Base-by-base conservation (phyloP, 2,329 filamentous ascomycete genomes). In the Cercospora beticola region DNA sequence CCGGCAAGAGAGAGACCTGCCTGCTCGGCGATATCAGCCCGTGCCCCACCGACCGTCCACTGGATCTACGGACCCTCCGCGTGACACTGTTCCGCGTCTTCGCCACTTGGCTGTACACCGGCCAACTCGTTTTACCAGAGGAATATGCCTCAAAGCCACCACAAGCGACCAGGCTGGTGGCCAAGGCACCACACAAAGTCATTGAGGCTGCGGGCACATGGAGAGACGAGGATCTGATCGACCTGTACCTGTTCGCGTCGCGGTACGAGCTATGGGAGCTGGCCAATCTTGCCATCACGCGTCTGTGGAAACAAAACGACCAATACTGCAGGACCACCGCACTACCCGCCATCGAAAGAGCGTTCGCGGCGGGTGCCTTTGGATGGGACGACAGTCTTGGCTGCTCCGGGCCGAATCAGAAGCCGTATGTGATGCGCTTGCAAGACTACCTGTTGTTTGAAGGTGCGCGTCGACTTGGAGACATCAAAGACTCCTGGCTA, bases 211-310 rank as follows among this genome's bases (percentile, higher is more conserved):
- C 49, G 1, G 62, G 52, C 21, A 26, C 62, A 10, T 64, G 62
- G 62, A 49, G 62, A 28, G 62, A 64, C 52, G 62, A 64, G 46
- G 62, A 64, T 23, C 33, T 64, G 62, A 64, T 64, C 31, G 62
- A 64, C 16, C 49, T 64, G n/a, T 64, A 64, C 49, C 30, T 64
- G 7, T 64, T 64, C 21, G 62, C 62, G 2, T 64, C 62, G 7
- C 62, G 62, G 18, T 52, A 64, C 62, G 62, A 64, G 21, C n/a
- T 64, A 21, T 64, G 62, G 62, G 62, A 64, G 62, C 62, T 64
- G 12, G 46, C 62, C 46, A 64, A 64, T 49, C 62, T 58, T 14
- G 62, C 62, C 62, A 64, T 64, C 52, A 64, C 62, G 9, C 52
- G 62, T 9, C 49, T 64, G 4, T 64, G 62, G 62, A 64, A 54